phyloP scores from a whole-genome alignment of 2,329 filamentous ascomycete genomes.

The Fusarium armeniacum region DNA sequence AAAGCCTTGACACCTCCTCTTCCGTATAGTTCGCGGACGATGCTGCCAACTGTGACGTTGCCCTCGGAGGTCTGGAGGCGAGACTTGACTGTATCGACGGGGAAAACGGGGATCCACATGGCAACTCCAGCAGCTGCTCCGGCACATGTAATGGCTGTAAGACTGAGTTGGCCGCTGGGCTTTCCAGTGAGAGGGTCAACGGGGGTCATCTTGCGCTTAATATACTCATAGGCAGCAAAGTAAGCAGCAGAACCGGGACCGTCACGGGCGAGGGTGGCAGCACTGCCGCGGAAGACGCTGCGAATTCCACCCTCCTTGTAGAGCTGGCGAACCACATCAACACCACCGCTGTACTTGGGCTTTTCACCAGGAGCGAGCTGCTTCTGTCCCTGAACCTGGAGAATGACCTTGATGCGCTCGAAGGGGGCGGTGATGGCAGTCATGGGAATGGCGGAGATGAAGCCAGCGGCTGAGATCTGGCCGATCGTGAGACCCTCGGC shows the following conservation, averaged over 20 bases:
- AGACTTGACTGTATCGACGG: slow-evolving; percentile 96
- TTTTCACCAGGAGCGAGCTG: slow-evolving; percentile 90
- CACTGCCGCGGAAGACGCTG: slow-evolving; percentile 91
- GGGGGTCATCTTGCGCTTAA: slow-evolving; percentile 89
- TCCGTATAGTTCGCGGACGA: slow-evolving; percentile 85
- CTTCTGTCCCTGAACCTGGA: slow-evolving; percentile 97
- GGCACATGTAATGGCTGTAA: slow-evolving; percentile 86
- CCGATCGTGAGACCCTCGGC: slow-evolving; percentile 83
- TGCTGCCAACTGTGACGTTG: slow-evolving; percentile 82
- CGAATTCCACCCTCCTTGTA: slow-evolving; percentile 92
- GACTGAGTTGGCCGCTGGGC: slow-evolving; percentile 80
- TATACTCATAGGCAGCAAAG: slow-evolving; percentile 96
- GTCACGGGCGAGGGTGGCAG: slow-evolving; percentile 93
- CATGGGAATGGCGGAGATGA: slow-evolving; percentile 98
- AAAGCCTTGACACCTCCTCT: slow-evolving; percentile 90
- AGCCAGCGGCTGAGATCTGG: slow-evolving; percentile 92
- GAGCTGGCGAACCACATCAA: slow-evolving; percentile 93
- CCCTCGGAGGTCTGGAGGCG: slow-evolving; percentile 92
- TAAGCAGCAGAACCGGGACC: slow-evolving; percentile 94
- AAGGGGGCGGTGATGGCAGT: slow-evolving; percentile 98
- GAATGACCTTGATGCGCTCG: slow-evolving; percentile 97
- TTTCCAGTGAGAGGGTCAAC: slow-evolving; percentile 80
- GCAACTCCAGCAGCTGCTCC: slow-evolving; percentile 93
- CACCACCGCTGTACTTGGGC: slow-evolving; percentile 87
- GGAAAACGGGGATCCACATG: slow-evolving; percentile 99